A percentile compares a stretch with the other conserved stretches of the same genome.
These are phyloP conservation scores for Alternaria conjuncta DNA, from an alignment of 2,329 filamentous ascomycete species.

Conservation along the genomic window DNA sequence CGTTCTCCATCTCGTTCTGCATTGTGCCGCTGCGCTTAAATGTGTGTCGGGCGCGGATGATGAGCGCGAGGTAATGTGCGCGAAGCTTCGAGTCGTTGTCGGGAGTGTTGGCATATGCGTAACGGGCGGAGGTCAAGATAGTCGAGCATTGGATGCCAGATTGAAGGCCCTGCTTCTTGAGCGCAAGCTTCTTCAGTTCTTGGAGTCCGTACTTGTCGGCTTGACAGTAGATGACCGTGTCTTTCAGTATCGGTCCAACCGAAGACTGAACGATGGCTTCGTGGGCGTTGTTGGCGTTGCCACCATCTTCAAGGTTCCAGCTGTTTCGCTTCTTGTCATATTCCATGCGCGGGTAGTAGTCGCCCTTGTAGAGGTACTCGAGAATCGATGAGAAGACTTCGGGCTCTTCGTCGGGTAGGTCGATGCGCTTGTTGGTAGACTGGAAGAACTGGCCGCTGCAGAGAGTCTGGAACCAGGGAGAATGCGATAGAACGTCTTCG, in stretches of 20 bases:
- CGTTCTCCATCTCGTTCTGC: constrained; percentile 92
- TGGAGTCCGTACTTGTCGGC: constrained; percentile 84
- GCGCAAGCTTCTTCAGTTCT: constrained; percentile 81
- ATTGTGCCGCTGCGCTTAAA: constrained; percentile 95
- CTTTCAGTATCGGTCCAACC: constrained; percentile 75
- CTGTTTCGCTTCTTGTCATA: constrained; percentile 81
- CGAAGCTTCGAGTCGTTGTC: constrained; percentile 89
- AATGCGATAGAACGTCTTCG: constrained; percentile 79
- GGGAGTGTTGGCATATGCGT: constrained; percentile 86
- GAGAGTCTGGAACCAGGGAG: constrained; percentile 76
- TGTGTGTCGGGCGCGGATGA: constrained; percentile 84
- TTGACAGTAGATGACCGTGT: constrained; percentile 89
- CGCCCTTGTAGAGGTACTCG: constrained; percentile 92
- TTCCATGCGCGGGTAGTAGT: constrained; percentile 84
- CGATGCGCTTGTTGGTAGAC: constrained; percentile 70
- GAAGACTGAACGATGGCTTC: constrained; percentile 66
- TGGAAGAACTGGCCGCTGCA: constrained; percentile 70
- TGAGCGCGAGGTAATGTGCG: constrained; percentile 89
- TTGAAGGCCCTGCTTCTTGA: constrained; percentile 89
- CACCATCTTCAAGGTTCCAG: constrained; percentile 78
- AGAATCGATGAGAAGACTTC: constrained; percentile 90
- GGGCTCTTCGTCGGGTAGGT: constrained; percentile 83
- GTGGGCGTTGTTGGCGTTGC: constrained; percentile 42
- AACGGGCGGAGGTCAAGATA: constrained; percentile 85
- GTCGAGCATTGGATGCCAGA: constrained; percentile 83